phyloP scores from a whole-genome alignment of 192 early-diverging fungal species.

The Rhizoclosmatium sp. region DNA sequence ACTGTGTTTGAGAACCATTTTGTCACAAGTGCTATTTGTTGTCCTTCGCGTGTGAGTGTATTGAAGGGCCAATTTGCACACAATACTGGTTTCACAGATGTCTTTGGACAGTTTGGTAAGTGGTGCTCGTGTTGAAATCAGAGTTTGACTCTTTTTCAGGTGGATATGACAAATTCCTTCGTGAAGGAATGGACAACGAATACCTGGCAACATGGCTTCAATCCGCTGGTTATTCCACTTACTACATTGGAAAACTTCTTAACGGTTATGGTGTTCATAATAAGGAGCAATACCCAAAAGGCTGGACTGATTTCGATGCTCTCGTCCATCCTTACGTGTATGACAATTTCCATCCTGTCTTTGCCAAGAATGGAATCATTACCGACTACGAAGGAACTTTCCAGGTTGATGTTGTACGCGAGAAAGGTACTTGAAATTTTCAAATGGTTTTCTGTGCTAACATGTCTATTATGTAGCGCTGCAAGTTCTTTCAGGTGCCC shows the following conservation, averaged over 20 bases:
- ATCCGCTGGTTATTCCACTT: conserved; percentile 64
- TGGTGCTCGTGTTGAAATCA: neutral
- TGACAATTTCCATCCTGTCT: conserved; percentile 62
- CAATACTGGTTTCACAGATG: conserved; percentile 59
- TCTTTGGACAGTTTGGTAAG: neutral
- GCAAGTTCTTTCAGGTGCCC: neutral
- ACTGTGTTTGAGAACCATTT: conserved; percentile 69
- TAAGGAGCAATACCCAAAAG: conserved; percentile 44
- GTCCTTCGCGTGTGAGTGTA: conserved; percentile 67
- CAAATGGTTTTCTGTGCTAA: neutral
- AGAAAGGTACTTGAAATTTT: conserved; percentile 24
- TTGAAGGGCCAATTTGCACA: conserved; percentile 70
- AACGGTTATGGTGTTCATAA: conserved; percentile 56
- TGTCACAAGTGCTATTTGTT: conserved; percentile 69
- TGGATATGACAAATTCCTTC: conserved; percentile 51
- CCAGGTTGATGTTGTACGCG: conserved; percentile 56
- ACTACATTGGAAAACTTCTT: conserved; percentile 76
- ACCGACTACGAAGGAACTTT: conserved; percentile 55
- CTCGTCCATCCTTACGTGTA: conserved; percentile 67
- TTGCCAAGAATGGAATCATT: conserved; percentile 59
- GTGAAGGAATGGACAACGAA: conserved; percentile 47
- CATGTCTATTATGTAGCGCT: neutral
- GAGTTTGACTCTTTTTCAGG: neutral
- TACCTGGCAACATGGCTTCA: conserved; percentile 64
- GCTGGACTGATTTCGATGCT: conserved; percentile 44